Evolutionary conservation across 805 yeast species (phyloP), one percentile per base, ranked within the genome.

Genomic region (Pichia membranifaciens): DNA sequence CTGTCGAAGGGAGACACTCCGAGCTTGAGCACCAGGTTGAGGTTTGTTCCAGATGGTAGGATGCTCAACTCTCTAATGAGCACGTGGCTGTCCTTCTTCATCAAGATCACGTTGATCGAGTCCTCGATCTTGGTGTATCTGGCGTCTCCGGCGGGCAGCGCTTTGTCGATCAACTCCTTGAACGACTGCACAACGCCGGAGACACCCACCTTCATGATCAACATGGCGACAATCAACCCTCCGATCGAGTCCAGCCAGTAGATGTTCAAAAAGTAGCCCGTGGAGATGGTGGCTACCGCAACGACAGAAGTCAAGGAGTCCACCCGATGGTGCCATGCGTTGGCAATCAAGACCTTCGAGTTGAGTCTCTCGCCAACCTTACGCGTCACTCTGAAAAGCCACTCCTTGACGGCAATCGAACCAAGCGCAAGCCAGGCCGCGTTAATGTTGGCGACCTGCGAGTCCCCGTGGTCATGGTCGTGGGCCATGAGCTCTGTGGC

Each of bases 241-340:
- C 98, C 99, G 47, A 88, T 75, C 2, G 97, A 86, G 63, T 93
- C 99, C 47, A 93, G 68, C 82, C 96, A 88, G 38, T 81, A 81
- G 35, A 87, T 76, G 52, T 82, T 77, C 52, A 89, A 76, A 50
- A 87, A 71, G 55, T 85, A 82, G 31, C 96, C 95, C 2, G 90
- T 82, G 0, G 95, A 77, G 44, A 93, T 93, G 1, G 98, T 89
- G 4, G 81, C 76, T 18, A 91, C 74, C 0, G 98, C 97, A 7
- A 91, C 98, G 20, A 84, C 73, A 0, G 97, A 87, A 1, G 98
- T 95, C 56, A 93, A 64, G 0, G 96, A 84, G 61, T 93, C 99
- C 10, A 91, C 93, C 53, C 99, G 75, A 62, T 93, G 99, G 64
- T 93, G 99, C 98, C 99, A 93, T 3, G 99, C 99, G 61, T 93